phyloP scores from a whole-genome alignment of 305 asterid species.

The Fraxinus greggii region DNA sequence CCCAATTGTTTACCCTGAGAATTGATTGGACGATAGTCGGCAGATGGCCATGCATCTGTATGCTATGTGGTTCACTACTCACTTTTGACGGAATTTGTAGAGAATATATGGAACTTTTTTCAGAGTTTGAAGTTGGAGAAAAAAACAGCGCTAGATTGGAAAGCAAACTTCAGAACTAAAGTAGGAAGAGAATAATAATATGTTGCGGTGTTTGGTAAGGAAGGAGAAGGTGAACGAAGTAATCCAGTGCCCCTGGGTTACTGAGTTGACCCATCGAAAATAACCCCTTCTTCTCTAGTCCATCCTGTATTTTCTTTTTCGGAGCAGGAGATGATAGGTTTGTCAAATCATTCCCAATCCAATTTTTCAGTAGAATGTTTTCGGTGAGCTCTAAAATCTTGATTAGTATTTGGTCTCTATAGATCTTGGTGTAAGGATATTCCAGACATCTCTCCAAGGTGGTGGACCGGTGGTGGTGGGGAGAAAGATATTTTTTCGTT shows the following conservation, averaged over 20 bases:
- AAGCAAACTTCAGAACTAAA: conserved; percentile 42
- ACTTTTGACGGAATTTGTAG: conserved; percentile 34
- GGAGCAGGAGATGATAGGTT: conserved; percentile 85
- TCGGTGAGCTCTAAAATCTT: conserved; percentile 30
- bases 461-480: not conserved
- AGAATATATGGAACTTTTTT: conserved; percentile 38
- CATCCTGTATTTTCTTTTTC: conserved; percentile 39
- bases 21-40: conserved; percentile 31
- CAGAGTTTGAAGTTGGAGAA: conserved; percentile 48
- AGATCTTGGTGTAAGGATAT: conserved; percentile 35
- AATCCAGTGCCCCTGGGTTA: conserved; percentile 39
- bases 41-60: conserved; percentile 42
- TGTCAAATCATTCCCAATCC: conserved; percentile 40
- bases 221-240: conserved; percentile 51
- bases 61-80: conserved; percentile 37
- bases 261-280: conserved; percentile 36
- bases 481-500: too few species aligned
- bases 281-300: conserved; percentile 36
- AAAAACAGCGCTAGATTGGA: conserved; percentile 30
- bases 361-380: conserved; percentile 43
- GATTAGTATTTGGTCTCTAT: conserved; percentile 42
- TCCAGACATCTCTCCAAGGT: conserved; percentile 34
- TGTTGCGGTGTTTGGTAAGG: conserved; percentile 33
- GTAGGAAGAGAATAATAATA: conserved; percentile 45
- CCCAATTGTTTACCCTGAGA: conserved; percentile 18